Evolutionary conservation across 2,329 filamentous ascomycete species (phyloP).

Genomic region (Pestalotiopsis sp.): DNA sequence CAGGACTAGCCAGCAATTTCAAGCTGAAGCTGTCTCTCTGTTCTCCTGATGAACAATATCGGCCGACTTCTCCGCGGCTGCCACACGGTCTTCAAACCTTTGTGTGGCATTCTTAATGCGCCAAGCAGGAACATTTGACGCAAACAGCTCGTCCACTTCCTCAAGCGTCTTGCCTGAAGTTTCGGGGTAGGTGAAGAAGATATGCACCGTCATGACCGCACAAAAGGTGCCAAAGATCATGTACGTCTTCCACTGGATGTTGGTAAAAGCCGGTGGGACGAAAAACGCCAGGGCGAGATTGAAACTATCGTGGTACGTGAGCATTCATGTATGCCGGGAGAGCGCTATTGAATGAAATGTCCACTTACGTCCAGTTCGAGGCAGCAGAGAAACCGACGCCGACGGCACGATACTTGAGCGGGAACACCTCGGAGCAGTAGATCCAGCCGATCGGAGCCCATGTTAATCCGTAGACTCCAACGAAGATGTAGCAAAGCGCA

Average conservation of each 20-base stretch:
- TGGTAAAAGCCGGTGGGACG: conserved; percentile 17
- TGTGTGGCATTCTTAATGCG: neutral
- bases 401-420: conserved; percentile 22
- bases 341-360: neutral
- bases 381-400: conserved; percentile 22
- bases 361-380: conserved; percentile 21
- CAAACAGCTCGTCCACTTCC: conserved; percentile 50
- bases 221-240: conserved; percentile 44
- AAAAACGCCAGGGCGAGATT: conserved; percentile 22
- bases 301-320: conserved; percentile 12
- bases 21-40: neutral
- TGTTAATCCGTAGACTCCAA: conserved; percentile 36
- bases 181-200: conserved; percentile 36
- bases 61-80: conserved; percentile 11
- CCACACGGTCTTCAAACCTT: conserved; percentile 21
- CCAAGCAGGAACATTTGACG: conserved; percentile 32
- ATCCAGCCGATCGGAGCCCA: conserved; percentile 18
- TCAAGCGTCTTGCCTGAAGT: conserved; percentile 47
- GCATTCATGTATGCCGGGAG: neutral
- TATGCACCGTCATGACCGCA: conserved; percentile 19
- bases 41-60: neutral
- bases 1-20: neutral
- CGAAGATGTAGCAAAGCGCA: conserved; percentile 48
- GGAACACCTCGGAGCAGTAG: conserved; percentile 26
- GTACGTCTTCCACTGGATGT: conserved; percentile 29